Evolutionary conservation across 495 filamentous ascomycete species (phyloP).

Genomic region (Bathelium albidoporum): DNA sequence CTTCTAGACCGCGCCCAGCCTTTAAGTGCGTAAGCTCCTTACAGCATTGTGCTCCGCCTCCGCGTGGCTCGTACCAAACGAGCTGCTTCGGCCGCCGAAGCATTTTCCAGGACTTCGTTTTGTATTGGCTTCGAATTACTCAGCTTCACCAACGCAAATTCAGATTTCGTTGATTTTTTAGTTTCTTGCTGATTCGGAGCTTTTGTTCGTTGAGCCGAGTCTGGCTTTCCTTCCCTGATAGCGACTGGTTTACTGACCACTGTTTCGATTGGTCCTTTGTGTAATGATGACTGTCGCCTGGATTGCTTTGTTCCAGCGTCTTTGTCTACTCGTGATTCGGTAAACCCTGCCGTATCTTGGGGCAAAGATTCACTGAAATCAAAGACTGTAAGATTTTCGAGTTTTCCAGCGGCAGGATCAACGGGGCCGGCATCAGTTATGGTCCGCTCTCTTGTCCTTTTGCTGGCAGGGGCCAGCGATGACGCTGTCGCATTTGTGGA

Average conservation of each 20-base stretch:
- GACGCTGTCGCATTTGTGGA: not conserved
- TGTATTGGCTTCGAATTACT: not conserved
- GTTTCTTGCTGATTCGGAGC: not conserved
- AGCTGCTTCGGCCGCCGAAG: not conserved
- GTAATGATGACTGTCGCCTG: constrained; percentile 17
- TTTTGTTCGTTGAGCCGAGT: not conserved
- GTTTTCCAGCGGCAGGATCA: constrained; percentile 11
- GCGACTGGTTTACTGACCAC: not conserved
- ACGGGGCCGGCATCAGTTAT: not conserved
- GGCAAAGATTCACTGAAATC: constrained; percentile 31
- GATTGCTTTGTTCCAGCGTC: constrained; percentile 8
- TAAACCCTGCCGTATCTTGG: not conserved
- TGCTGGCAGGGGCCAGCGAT: constrained; percentile 12
- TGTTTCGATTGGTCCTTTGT: not conserved
- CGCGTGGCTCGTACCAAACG: not conserved
- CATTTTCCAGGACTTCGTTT: not conserved
- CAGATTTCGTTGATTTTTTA: too few species aligned
- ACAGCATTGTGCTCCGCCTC: constrained; percentile 1
- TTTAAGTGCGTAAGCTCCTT: not conserved
- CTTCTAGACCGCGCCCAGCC: not conserved
- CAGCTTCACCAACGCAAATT: not conserved
- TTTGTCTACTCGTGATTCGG: constrained; percentile 9
- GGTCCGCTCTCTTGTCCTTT: constrained; percentile 12
- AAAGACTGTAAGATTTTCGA: constrained; percentile 26
- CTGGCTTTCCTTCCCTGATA: not conserved